Percentiles rank a stretch among this genome's conserved stretches.
Conservation (phyloP, 2,329 filamentous ascomycete genomes). For the Metarhizium robertsii region DNA sequence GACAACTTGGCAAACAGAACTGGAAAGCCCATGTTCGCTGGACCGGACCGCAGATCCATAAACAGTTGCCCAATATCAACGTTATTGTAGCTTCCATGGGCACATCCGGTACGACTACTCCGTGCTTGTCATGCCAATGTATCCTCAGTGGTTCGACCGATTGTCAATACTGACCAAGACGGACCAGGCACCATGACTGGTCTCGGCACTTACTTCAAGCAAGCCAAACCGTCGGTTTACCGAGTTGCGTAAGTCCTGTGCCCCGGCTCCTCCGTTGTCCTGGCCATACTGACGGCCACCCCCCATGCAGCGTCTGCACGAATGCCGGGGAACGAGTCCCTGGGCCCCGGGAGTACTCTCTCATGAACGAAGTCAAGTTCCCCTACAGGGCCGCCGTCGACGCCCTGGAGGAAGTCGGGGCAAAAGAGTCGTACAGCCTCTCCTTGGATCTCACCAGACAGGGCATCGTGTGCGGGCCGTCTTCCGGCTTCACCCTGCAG, state of each 20-base stretch:
- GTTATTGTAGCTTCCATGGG: conserved; percentile 48
- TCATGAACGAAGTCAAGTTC: conserved; percentile 43
- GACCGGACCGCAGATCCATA: conserved; percentile 50
- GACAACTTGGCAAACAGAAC: conserved; percentile 24
- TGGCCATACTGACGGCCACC: not conserved
- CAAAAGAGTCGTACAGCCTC: conserved; percentile 40
- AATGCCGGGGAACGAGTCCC: conserved; percentile 47
- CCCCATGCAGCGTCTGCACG: conserved; percentile 40
- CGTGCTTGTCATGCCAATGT: no score
- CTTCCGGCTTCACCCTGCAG: conserved; percentile 47
- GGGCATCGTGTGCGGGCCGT: conserved; percentile 52
- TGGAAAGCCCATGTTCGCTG: conserved; percentile 46
- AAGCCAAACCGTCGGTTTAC: conserved; percentile 37
- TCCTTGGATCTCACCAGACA: conserved; percentile 47
- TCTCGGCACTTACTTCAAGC: conserved; percentile 40
- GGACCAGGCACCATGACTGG: conserved; percentile 36
- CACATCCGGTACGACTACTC: conserved; percentile 23
- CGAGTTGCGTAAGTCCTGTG: conserved; percentile 19
- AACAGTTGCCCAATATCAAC: conserved; percentile 45
- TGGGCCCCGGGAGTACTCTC: conserved; percentile 42
- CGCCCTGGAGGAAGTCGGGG: conserved; percentile 44
- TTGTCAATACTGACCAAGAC: not conserved
- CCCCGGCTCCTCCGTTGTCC: not conserved
- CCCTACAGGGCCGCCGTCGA: conserved; percentile 48
- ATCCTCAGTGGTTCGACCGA: not conserved